Base-by-base conservation (phyloP, 345 rosid species). In the Populus simonii region DNA sequence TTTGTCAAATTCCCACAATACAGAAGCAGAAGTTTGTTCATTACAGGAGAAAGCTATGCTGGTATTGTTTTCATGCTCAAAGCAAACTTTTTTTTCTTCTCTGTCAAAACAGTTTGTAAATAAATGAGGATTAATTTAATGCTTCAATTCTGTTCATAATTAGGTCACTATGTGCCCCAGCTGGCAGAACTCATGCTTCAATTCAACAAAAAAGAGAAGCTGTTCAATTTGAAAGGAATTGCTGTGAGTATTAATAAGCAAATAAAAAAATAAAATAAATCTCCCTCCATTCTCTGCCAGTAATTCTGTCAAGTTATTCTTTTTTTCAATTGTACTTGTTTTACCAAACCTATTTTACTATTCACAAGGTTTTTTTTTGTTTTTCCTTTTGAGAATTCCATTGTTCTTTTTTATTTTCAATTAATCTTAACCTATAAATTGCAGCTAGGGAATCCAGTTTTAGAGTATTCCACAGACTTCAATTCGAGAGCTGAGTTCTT, bases 21-120 rank as follows among this genome's bases (percentile, higher is more conserved):
- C 91, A 92, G 78, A 78, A 93, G 92, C 87, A 88, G 98, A 84
- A 92, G 93, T 85, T 85, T 96, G 83, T 96, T 83, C 89, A 87
- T 96, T 55, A 85, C 96, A 22, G 99, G 99, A 81, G 98, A 93
- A 88, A 93, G 99, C 85, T 96, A 96, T 86, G 99, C 99, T 66
- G 98, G 98, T 93, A 88, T 33, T 35, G 20, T 74, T 75, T 68
- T 69, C 38, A 57, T 66, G 62, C 73, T 78, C 71, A 66, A 62
- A 35, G 16, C 35, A 55, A 25, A 7, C 0, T 4, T 33, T 33
- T 2, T 49, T 25, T 61, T 35, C 23, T 61, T 43, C 29, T 63
- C 38, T 33, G 62, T 70, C 20, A 35, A 70, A 78, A 53, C 39
- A 3, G 68, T 45, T 66, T 63, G 20, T 47, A 68, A 23, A 31